phyloP scores from a whole-genome alignment of 257 asterid genomes.

The Petrea volubilis region DNA sequence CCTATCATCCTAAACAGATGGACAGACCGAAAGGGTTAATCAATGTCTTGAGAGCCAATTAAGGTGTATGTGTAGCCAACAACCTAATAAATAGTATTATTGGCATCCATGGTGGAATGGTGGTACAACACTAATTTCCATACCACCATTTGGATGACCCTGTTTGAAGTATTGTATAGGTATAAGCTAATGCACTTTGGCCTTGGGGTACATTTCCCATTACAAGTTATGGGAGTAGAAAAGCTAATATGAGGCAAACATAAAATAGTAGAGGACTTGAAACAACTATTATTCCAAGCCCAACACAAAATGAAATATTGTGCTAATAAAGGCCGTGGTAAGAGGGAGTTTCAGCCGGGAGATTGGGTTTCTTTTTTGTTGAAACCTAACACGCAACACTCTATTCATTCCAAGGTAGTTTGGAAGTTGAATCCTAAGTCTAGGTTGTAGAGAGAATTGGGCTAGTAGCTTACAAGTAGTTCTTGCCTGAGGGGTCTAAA shows the following conservation, averaged over 20 bases:
- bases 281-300: not conserved
- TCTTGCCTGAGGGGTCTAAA: not conserved
- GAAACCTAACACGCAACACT: not conserved
- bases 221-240: not conserved
- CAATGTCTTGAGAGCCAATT: not conserved
- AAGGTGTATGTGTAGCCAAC: not conserved
- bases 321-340: not conserved
- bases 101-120: not conserved
- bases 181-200: not conserved
- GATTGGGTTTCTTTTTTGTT: not conserved
- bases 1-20: slow-evolving; percentile 6
- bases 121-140: not conserved
- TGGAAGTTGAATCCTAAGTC: not conserved
- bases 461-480: not conserved
- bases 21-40: not conserved
- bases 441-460: not conserved
- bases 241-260: not conserved
- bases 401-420: not conserved
- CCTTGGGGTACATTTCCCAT: not conserved
- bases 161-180: not conserved
- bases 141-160: not conserved
- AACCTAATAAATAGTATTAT: not conserved
- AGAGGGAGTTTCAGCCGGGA: not conserved
- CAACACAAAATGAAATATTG: no score
- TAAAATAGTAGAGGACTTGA: no score